Percentiles rank a stretch among this genome's conserved stretches.
Evolutionary conservation across 2,329 filamentous ascomycete genomes (phyloP).

Genomic region (Trichoderma atroviride): DNA sequence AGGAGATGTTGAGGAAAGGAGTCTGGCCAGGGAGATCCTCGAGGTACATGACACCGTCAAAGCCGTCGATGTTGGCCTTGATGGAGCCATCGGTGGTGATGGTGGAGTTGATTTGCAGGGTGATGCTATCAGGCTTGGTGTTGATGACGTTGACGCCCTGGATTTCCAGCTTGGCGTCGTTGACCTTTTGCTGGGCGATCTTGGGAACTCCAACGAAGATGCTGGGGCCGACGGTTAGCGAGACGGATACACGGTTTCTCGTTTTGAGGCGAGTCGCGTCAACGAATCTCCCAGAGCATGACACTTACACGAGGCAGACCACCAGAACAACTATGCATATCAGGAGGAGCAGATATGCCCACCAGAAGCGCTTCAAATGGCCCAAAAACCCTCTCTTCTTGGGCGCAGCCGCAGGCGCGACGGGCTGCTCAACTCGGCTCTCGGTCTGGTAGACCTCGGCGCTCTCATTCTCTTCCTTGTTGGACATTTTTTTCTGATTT

Average conservation of each 20-base stretch:
- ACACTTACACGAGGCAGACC: slow-evolving; percentile 62
- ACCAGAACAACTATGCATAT: slow-evolving; percentile 55
- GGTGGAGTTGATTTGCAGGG: slow-evolving; percentile 59
- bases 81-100: slow-evolving; percentile 55
- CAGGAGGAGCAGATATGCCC: slow-evolving; percentile 58
- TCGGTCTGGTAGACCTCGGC: slow-evolving; percentile 42
- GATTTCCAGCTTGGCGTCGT: slow-evolving; percentile 55
- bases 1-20: slow-evolving; percentile 54
- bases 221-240: slow-evolving; percentile 39
- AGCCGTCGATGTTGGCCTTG: slow-evolving; percentile 54
- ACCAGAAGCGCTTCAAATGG: slow-evolving; percentile 63
- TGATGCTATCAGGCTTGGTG: slow-evolving; percentile 48
- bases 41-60: slow-evolving; percentile 59
- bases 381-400: slow-evolving; percentile 44
- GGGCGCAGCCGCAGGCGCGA: slow-evolving; percentile 41
- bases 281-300: no score
- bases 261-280: neutral
- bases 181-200: slow-evolving; percentile 59
- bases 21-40: slow-evolving; percentile 50
- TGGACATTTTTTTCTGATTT: slow-evolving; percentile 40
- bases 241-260: neutral
- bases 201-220: slow-evolving; percentile 60
- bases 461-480: slow-evolving; percentile 44
- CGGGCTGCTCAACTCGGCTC: slow-evolving; percentile 31
- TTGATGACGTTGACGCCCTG: slow-evolving; percentile 54